Evolutionary conservation across 345 rosid genomes (phyloP).

Genomic region (Bretschneidera sinensis): DNA sequence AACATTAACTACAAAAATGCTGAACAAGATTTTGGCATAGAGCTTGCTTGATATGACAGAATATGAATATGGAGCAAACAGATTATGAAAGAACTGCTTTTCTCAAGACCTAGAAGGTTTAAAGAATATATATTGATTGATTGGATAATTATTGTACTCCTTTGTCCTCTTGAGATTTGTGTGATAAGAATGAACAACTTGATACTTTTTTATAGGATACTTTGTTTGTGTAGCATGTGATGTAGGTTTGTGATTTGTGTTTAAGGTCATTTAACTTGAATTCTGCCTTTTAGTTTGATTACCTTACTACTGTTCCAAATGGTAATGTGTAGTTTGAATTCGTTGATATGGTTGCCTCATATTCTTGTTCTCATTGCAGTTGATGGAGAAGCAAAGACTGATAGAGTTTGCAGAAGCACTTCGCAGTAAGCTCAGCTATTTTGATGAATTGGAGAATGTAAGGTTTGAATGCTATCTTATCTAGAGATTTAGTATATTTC

Average conservation of each 20-base stretch:
- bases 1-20: not conserved
- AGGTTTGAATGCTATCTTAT: slow-evolving; percentile 56
- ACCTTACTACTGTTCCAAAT: not conserved
- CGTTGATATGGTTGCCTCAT: slow-evolving; percentile 10
- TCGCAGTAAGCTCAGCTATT: slow-evolving; percentile 86
- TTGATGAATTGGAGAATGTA: slow-evolving; percentile 99
- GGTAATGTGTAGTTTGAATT: not conserved
- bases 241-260: slow-evolving; percentile 8
- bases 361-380: slow-evolving; percentile 35
- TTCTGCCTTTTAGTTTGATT: not conserved
- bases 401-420: slow-evolving; percentile 92
- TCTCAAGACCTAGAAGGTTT: not conserved
- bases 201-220: not conserved
- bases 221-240: not conserved
- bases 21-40: not conserved
- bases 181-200: not conserved
- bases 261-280: not conserved
- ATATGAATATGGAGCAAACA: too few species aligned
- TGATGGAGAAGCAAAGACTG: slow-evolving; percentile 84
- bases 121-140: too few species aligned
- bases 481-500: slow-evolving; percentile 17
- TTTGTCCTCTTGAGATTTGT: not conserved
- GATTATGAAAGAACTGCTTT: not conserved
- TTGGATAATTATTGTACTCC: not conserved
- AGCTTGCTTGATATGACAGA: not conserved